Conservation (phyloP, 1,284 basidiomycete genomes). For the Marasmius oreades region DNA sequence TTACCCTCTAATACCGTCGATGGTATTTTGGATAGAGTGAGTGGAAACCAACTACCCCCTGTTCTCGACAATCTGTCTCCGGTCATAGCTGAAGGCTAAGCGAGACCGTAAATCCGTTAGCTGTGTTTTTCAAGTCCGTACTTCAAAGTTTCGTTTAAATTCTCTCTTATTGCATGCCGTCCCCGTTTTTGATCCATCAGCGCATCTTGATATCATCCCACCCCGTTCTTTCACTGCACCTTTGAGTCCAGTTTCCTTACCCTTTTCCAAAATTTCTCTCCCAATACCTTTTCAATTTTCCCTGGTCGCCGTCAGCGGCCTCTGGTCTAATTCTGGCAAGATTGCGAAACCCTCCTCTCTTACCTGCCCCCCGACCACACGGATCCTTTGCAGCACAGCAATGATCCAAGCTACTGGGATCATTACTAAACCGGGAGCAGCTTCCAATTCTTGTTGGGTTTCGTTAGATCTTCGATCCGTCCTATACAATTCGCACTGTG, state of each 20-base stretch:
- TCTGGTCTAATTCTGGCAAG: too few species aligned
- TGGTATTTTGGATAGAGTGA: slow-evolving; percentile 51
- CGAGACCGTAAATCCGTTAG: neutral
- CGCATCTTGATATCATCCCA: neutral
- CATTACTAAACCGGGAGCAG: too few species aligned
- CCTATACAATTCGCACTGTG: too few species aligned
- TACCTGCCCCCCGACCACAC: too few species aligned
- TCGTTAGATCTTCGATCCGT: neutral
- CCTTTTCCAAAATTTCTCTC: too few species aligned
- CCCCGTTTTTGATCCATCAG: neutral
- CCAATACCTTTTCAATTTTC: too few species aligned
- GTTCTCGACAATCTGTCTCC: neutral
- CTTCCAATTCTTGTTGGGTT: neutral
- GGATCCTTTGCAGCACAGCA: slow-evolving; percentile 15
- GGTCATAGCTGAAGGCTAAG: neutral
- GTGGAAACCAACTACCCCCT: slow-evolving; percentile 4
- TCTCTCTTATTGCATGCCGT: too few species aligned
- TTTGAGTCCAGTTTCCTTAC: neutral
- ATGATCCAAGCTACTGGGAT: neutral
- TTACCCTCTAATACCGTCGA: slow-evolving; percentile 70
- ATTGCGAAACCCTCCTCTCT: too few species aligned
- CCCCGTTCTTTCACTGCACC: neutral
- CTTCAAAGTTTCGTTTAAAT: neutral
- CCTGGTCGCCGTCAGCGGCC: too few species aligned
- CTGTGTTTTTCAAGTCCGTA: neutral